Evolutionary conservation across 768 basidiomycete genomes (phyloP), one percentile per base, ranked within the genome.

Genomic region (Exidia glandulosa): DNA sequence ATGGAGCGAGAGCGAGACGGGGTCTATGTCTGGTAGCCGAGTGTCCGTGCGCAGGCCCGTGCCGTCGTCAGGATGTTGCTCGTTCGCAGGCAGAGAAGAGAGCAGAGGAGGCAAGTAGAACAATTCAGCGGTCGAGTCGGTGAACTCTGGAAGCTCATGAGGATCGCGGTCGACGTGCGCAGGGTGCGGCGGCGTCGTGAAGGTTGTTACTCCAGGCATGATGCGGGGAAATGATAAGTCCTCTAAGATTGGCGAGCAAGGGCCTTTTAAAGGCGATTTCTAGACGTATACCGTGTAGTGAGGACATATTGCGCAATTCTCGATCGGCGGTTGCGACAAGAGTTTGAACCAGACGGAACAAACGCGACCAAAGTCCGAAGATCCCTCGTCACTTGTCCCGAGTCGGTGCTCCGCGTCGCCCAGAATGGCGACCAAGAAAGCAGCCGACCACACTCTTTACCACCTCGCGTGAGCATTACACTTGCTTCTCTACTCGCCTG

Each of bases 371-470:
- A 45, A 45, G 41, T 45, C 41, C 41, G 41, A 45, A 36, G 34
- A 36, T 7, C 34, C 16, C 23, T 23, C 19, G 41, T 6, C 23
- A 14, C 41, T 19, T 45, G 19, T 45, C 19, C 41, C 41, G 10
- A 14, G 12, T 14, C 41, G 10, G 41, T 19, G 12, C 12, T 37
- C 36, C 36, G 16, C 16, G 25, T 30, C 30, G 13, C 14, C 37
- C 50, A 60, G 32, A 30, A 88, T 88, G 85, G 83, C 87, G 60
- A 80, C 80, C 62, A 88, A 83, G 76, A 90, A 85, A 74, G 84
- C 79, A 31, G 90, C 91, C 64, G 91, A 96, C 69, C 85, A 87
- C 36, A 94, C 90, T 2, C 80, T 92, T 50, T 96, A 96, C 73
- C 94, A 96, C 70, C 81, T 92, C 66, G 50, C 50, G 50, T 54